Evolutionary conservation across 371 early-diverging fungal species (phyloP).

Genomic region (Mucor velutinosus): DNA sequence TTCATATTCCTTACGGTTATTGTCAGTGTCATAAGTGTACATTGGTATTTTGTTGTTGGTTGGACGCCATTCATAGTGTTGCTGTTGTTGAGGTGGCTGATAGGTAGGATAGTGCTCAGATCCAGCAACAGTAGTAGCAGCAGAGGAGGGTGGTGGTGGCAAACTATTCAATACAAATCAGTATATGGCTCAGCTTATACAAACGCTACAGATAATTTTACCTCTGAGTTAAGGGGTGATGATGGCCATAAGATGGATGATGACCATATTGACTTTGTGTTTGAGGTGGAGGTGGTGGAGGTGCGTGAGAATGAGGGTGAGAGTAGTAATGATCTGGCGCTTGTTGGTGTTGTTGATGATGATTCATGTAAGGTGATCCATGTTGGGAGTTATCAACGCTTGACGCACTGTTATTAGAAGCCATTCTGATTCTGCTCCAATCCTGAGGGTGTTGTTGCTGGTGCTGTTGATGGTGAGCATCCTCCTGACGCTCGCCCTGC

Average conservation of each 20-base stretch:
- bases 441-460: slow-evolving; percentile 1
- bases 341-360: slow-evolving; percentile 11
- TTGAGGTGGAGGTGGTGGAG: slow-evolving; percentile 1
- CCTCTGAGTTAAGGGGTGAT: slow-evolving; percentile 11
- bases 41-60: neutral
- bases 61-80: slow-evolving; percentile 14
- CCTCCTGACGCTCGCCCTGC: neutral
- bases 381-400: slow-evolving; percentile 24
- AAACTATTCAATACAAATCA: neutral
- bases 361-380: slow-evolving; percentile 24
- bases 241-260: slow-evolving; percentile 15
- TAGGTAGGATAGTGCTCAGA: slow-evolving; percentile 15
- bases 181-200: neutral
- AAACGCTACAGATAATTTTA: neutral
- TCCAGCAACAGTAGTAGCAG: slow-evolving; percentile 4
- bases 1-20: slow-evolving; percentile 5
- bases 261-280: slow-evolving; percentile 7
- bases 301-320: slow-evolving; percentile 8
- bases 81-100: slow-evolving; percentile 4
- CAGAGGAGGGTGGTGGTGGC: neutral
- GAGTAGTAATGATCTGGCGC: slow-evolving; percentile 15
- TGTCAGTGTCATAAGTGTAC: slow-evolving; percentile 12
- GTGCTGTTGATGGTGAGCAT: slow-evolving; percentile 4
- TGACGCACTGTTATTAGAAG: slow-evolving; percentile 20
- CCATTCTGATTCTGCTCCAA: slow-evolving; percentile 27